Evolutionary conservation across 163 green algal genomes (phyloP), one percentile per base, ranked within the genome.

Genomic region (Prototheca wickerhamii): DNA sequence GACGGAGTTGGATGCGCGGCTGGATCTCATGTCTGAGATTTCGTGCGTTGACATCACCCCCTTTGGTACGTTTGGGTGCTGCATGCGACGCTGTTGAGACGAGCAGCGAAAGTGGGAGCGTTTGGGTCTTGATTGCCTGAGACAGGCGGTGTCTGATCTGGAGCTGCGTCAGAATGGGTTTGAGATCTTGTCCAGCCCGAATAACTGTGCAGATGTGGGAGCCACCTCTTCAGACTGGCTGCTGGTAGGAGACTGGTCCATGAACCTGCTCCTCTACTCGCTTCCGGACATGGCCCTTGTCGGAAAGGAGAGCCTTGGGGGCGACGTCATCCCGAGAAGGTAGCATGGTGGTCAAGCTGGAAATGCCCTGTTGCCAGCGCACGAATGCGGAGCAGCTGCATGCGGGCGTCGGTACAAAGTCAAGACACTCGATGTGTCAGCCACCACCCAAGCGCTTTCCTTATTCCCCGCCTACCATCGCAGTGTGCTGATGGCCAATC

Each of bases 41-140:
- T 77, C 91, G 0, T 98, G 92, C 75, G 50, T 98, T 25, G 91
- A 98, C 79, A 72, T 95, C 56, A 90, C 77, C 4, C 86, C 87
- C 4, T 59, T 88, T 7, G 77, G 75, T 82, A 69, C 69, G 49
- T 54, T n/a, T 5, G 12, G 0, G 12, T 12, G 32, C 53, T 33
- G 17, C 40, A 12, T 10, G 37, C 40, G 8, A 8, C 15, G 7
- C 4, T 56, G n/a, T n/a, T 49, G 51, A 34, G 20, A n/a, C n/a
- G n/a, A n/a, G n/a, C n/a, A n/a, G n/a, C n/a, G n/a, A n/a, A n/a
- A n/a, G n/a, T n/a, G n/a, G n/a, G n/a, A n/a, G n/a, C n/a, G n/a
- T 43, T 52, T 46, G 44, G 56, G 15, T 49, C 15, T 49, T 49
- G 40, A 15, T 10, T 49, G 40, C 12, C 12, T 10, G 40, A 15